A percentile compares a stretch with the other conserved stretches of the same genome.
phyloP scores from a whole-genome alignment of 202 grass and related monocot genomes.

The Zizania palustris region DNA sequence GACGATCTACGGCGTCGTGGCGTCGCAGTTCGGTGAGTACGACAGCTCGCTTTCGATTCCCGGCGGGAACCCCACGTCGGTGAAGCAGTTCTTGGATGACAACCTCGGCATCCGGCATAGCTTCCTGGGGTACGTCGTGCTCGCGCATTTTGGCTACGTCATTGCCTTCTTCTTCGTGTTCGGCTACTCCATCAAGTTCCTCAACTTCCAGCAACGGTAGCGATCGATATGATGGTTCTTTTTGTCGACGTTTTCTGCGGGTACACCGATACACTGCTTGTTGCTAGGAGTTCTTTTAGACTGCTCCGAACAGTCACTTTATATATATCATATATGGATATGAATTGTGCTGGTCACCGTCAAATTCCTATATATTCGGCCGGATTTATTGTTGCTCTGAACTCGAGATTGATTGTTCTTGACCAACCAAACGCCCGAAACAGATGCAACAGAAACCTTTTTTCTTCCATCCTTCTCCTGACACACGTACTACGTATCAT shows the following conservation, averaged over 20 bases:
- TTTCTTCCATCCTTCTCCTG: too few relatives aligned
- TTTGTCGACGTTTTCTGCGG: not conserved
- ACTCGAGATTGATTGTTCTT: too few relatives aligned
- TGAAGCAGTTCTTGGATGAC: constrained; percentile 56
- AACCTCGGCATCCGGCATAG: constrained; percentile 51
- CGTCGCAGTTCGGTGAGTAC: constrained; percentile 66
- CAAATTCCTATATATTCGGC: too few relatives aligned
- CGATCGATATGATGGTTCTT: not conserved
- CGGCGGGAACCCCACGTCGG: constrained; percentile 27
- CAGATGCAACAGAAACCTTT: too few relatives aligned
- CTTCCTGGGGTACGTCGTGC: constrained; percentile 64
- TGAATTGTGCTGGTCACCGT: too few relatives aligned
- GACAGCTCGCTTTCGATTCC: constrained; percentile 37
- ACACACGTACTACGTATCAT: too few relatives aligned
- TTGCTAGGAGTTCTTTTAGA: not conserved
- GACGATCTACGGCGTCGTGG: constrained; percentile 74
- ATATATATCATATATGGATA: not conserved
- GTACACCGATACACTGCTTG: not conserved
- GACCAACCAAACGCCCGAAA: too few relatives aligned
- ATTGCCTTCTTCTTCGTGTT: constrained; percentile 64
- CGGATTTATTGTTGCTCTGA: too few relatives aligned
- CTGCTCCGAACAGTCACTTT: not conserved
- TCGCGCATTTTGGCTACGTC: constrained; percentile 62
- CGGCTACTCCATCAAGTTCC: constrained; percentile 64
- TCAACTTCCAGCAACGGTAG: constrained; percentile 89